Base-by-base conservation (phyloP, 768 basidiomycete genomes). In the Hygrophoropsis aurantiaca region DNA sequence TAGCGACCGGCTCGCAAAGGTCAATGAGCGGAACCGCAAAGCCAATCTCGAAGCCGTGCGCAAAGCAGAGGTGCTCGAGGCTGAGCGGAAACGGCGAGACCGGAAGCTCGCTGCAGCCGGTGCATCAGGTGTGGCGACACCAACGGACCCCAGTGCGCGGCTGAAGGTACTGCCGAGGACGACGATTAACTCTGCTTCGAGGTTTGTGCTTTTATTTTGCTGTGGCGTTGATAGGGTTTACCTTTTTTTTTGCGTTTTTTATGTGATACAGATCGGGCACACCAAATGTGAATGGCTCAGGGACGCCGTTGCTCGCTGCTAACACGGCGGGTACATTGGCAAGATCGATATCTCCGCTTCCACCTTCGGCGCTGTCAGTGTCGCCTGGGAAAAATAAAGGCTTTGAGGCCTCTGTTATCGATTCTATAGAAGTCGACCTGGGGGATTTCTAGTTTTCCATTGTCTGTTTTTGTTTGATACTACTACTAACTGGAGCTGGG, bases 11-110 rank as follows among this genome's bases (percentile, higher is more conserved):
- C 74, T 95, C 20, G 81, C 88, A 13, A 81, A 72, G 59, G 84
- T 98, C 44, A 97, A 95, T 61, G 91, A 94, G 68, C 81, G 92
- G 46, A 97, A 97, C 64, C 79, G 89, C 46, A 85, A 80, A 61
- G 85, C 86, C 24, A 95, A 95, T 47, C 53, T 82, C 54, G 95
- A 94, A 58, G 80, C 81, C 3, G 80, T 93, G 43, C 76, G 89
- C 49, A 81, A 79, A 53, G 87, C 88, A 0, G 93, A 95, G 65
- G 63, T 84, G 26, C 70, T 72, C 26, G 83, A 84, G 55, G 69
- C 75, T 7, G 90, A 91, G 60, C 73, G 83, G 40, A 88, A 86
- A 66, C 74, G 84, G 45, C 72, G 77, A 40, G 86, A 90, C 46
- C 74, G 88, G 18, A 85, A 80, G 60, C 61, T 83, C 19, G 75